phyloP scores from a whole-genome alignment of 2,329 filamentous ascomycete species.

The Fusarium xylarioides region DNA sequence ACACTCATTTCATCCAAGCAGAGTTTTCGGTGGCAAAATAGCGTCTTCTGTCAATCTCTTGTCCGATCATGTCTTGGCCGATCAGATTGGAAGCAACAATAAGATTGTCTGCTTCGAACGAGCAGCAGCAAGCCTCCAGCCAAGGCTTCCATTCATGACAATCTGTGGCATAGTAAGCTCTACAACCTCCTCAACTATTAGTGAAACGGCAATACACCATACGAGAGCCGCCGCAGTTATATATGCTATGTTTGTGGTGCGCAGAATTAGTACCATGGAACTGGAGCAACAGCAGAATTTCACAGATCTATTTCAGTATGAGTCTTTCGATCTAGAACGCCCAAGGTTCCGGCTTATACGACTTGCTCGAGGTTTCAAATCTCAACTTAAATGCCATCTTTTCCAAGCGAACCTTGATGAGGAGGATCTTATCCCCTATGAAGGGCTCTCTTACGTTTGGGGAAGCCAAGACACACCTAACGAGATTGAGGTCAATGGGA shows the following conservation, averaged over 20 bases:
- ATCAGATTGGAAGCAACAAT: fast-evolving
- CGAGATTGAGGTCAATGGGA: background rate
- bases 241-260: too few relatives aligned
- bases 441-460: slow-evolving; percentile 16
- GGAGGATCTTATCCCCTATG: background rate
- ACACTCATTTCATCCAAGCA: too few relatives aligned
- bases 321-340: too few relatives aligned
- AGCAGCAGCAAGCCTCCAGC: background rate
- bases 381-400: too few relatives aligned
- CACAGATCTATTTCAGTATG: too few relatives aligned
- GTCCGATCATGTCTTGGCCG: fast-evolving
- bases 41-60: background rate
- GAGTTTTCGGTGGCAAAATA: background rate
- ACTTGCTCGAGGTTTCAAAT: too few relatives aligned
- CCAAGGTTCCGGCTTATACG: too few relatives aligned
- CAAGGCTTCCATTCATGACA: background rate
- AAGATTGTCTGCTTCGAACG: background rate
- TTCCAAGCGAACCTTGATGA: background rate
- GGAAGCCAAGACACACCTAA: fast-evolving
- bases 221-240: too few relatives aligned
- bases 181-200: fast-evolving
- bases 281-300: too few relatives aligned
- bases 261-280: too few relatives aligned
- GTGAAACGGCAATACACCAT: too few relatives aligned
- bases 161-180: background rate